Percentiles rank a stretch among this genome's conserved stretches.
Conservation (phyloP, 2,329 filamentous ascomycete genomes). For the Chlorencoelia australis region DNA sequence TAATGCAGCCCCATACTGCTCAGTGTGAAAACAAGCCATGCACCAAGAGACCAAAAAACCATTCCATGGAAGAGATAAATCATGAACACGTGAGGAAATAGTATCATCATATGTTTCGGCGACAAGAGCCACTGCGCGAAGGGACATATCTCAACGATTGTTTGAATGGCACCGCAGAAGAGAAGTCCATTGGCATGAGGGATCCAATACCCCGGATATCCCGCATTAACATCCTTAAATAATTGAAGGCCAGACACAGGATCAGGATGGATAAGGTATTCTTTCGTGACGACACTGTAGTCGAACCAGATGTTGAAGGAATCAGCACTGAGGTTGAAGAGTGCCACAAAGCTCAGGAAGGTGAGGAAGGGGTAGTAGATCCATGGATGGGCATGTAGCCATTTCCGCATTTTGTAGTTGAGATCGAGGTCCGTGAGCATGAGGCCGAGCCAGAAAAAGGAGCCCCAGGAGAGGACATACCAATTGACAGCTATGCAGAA, state of each 20-base stretch:
- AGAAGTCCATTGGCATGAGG: constrained; percentile 35
- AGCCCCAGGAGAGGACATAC: constrained; percentile 37
- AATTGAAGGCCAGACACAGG: constrained; percentile 29
- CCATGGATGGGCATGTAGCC: constrained; percentile 26
- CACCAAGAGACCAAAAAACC: constrained; percentile 26
- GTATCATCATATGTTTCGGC: constrained; percentile 29
- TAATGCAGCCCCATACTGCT: constrained; percentile 17
- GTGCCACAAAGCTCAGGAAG: constrained; percentile 23
- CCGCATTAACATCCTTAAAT: constrained; percentile 16
- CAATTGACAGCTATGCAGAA: constrained; percentile 35
- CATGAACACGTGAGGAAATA: constrained; percentile 40
- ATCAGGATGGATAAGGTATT: constrained; percentile 36
- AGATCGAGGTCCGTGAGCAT: constrained; percentile 36
- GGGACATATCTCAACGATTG: constrained; percentile 28
- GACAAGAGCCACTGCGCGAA: constrained; percentile 33
- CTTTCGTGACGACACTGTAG: constrained; percentile 22
- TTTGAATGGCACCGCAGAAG: constrained; percentile 29
- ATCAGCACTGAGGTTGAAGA: constrained; percentile 11
- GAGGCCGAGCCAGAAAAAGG: constrained; percentile 35
- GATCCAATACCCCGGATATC: constrained; percentile 34
- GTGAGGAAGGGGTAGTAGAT: constrained; percentile 30
- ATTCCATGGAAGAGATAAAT: constrained; percentile 38
- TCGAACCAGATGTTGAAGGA: constrained; percentile 10
- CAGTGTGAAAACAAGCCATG: constrained; percentile 17
- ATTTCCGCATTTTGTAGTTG: constrained; percentile 35